Percentiles rank a stretch among this genome's conserved stretches.
These are phyloP conservation scores for Claviceps pusilla DNA, from an alignment of 2,329 filamentous ascomycete genomes.

Conservation along the genomic window DNA sequence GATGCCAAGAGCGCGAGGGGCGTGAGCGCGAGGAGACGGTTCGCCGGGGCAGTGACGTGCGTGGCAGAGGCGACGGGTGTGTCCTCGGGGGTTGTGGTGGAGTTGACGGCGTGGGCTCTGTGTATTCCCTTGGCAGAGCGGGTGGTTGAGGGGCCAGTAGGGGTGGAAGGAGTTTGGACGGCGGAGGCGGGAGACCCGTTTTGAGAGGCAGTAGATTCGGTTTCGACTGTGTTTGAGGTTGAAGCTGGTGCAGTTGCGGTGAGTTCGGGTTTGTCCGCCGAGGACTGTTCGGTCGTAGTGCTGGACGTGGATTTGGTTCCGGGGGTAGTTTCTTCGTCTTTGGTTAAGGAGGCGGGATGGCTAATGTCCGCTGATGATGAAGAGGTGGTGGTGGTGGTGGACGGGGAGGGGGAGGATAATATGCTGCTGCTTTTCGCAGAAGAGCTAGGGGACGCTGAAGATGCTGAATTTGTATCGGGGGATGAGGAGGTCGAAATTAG, in stretches of 20 bases:
- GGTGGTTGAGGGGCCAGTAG: background rate
- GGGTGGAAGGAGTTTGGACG: too few relatives aligned
- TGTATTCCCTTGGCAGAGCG: background rate
- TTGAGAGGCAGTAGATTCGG: background rate
- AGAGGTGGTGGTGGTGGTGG: background rate
- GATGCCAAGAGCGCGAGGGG: background rate
- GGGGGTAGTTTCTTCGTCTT: background rate
- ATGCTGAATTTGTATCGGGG: background rate
- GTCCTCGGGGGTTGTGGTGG: background rate
- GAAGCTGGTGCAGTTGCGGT: background rate
- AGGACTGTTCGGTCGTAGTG: background rate
- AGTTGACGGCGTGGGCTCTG: background rate
- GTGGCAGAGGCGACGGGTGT: background rate
- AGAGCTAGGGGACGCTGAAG: background rate
- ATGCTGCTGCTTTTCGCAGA: background rate
- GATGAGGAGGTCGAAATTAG: background rate
- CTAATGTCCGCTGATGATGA: background rate
- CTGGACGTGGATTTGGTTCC: background rate
- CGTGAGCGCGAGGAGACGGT: background rate
- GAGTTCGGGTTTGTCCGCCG: background rate
- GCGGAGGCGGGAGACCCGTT: background rate
- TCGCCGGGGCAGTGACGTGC: background rate
- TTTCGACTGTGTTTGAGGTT: background rate
- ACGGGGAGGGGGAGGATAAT: background rate
- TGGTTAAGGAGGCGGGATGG: too few relatives aligned